Base-by-base conservation (phyloP, 345 rosid species). In the Euclidium syriacum region DNA sequence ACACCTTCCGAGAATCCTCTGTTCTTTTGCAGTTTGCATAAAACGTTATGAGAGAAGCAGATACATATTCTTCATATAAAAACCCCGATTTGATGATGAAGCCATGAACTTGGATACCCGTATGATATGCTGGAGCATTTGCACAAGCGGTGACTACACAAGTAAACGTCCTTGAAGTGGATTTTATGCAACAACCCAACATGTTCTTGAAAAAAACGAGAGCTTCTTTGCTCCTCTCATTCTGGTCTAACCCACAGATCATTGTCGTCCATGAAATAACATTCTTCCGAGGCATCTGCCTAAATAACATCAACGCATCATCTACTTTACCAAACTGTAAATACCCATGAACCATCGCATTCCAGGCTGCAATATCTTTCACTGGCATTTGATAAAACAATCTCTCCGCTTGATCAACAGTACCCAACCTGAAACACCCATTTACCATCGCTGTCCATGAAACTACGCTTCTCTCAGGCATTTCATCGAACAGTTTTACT, bases 181-280 rank as follows among this genome's bases (percentile, higher is more conserved):
- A 78, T 14, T 74, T 55, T 34, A 77, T 26, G 12, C 79, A 73
- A 23, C 65, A 80, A 58, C 34, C 20, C 49, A 78, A 19, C 91
- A 90, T 87, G 67, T 67, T 70, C 58, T 52, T 49, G n/a, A 78
- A 85, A 61, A 79, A 38, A 38, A 12, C 33, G 42, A 85, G 74
- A 66, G 85, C 86, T 30, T 81, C 91, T 56, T 70, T 52, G 17
- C 73, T 76, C 72, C 62, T 72, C 55, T 89, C 84, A 55, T 67
- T 78, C 62, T 64, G 81, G 36, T 81, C 82, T 62, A 90, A 82
- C 58, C 95, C 97, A 36, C 72, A 71, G 41, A 90, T 90, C 85
- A 87, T 78, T 4, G 92, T 77, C 60, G 95, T 87, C 97, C 95
- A 90, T 0, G 91, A 87, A 67, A 90, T 76, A 58, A 85, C 91